These are phyloP conservation scores for Melanogaster broomeanus DNA, from an alignment of 768 basidiomycete species.

Conservation along the genomic window DNA sequence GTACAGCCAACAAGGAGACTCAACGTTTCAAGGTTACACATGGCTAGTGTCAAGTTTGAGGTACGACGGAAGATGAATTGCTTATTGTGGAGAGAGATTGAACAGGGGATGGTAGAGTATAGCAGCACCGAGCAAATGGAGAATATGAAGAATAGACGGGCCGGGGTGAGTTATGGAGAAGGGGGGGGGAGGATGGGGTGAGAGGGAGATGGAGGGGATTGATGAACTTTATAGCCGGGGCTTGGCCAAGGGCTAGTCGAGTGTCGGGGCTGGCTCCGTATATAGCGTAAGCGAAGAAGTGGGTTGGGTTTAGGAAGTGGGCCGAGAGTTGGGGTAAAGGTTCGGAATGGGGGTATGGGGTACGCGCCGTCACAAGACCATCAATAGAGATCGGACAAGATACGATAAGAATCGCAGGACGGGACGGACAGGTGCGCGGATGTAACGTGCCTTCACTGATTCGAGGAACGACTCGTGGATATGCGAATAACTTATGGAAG, in stretches of 20 bases:
- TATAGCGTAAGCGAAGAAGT: slow-evolving; percentile 16
- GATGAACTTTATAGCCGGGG: slow-evolving; percentile 34
- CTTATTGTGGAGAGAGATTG: slow-evolving; percentile 2
- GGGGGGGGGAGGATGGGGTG: slow-evolving; percentile 9
- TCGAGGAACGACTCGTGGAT: slow-evolving; percentile 18
- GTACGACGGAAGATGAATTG: slow-evolving; percentile 8
- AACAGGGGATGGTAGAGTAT: neutral
- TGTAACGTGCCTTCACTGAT: slow-evolving; percentile 17
- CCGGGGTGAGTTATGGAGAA: neutral
- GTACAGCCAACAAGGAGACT: slow-evolving; percentile 22
- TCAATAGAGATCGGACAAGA: slow-evolving; percentile 32
- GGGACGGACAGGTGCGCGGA: neutral
- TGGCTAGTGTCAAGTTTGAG: slow-evolving; percentile 24
- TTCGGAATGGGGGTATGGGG: slow-evolving; percentile 2
- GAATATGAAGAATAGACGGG: slow-evolving; percentile 4
- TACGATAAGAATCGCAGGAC: slow-evolving; percentile 27
- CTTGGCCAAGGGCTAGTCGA: no score
- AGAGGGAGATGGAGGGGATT: slow-evolving; percentile 2
- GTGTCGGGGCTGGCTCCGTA: slow-evolving; percentile 13
- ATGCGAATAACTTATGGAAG: slow-evolving; percentile 1
- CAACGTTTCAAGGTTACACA: slow-evolving; percentile 64
- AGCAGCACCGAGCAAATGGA: slow-evolving; percentile 17
- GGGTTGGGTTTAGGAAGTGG: slow-evolving; percentile 20
- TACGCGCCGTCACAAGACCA: slow-evolving; percentile 31
- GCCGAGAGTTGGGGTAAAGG: neutral